Conservation (phyloP, 805 yeast species). For the Candida nonsorbophila region DNA sequence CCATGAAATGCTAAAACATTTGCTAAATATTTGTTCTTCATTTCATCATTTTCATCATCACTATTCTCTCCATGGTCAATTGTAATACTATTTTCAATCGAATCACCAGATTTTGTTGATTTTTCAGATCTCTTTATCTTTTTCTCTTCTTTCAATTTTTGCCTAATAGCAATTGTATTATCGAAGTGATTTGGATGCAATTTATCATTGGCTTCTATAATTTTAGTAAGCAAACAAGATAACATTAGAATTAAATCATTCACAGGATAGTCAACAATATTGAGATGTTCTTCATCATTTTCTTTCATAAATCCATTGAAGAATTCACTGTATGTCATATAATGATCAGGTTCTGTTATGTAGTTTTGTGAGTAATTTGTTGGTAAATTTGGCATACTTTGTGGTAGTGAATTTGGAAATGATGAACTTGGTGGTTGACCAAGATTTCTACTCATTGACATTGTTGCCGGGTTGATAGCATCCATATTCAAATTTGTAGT, state of each 20-base stretch:
- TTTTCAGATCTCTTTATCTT: slow-evolving; percentile 20
- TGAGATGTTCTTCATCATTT: slow-evolving; percentile 47
- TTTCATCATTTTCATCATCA: slow-evolving; percentile 35
- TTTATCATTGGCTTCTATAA: slow-evolving; percentile 85
- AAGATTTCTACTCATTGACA: too few relatives aligned
- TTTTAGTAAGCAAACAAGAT: slow-evolving; percentile 76
- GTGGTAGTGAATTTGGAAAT: slow-evolving; percentile 4
- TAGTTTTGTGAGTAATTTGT: background rate
- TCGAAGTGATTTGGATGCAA: slow-evolving; percentile 66
- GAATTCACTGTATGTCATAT: slow-evolving; percentile 39
- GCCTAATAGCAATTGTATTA: slow-evolving; percentile 37
- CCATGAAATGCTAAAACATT: slow-evolving; percentile 91
- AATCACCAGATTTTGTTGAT: slow-evolving; percentile 6
- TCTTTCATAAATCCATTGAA: slow-evolving; percentile 18
- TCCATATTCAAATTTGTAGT: slow-evolving; percentile 53
- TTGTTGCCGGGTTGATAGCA: too few relatives aligned
- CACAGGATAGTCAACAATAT: slow-evolving; percentile 80
- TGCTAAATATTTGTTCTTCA: slow-evolving; percentile 50
- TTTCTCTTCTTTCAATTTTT: slow-evolving; percentile 29
- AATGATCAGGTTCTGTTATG: slow-evolving; percentile 31
- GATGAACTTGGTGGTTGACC: slow-evolving; percentile 10
- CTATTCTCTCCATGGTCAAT: slow-evolving; percentile 15
- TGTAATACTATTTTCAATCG: slow-evolving; percentile 7
- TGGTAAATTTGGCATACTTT: background rate
- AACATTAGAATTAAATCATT: slow-evolving; percentile 79